A percentile compares a stretch with the other conserved stretches of the same genome.
phyloP scores from a whole-genome alignment of 1,139 yeast species.

The Kluyveromyces sp. region DNA sequence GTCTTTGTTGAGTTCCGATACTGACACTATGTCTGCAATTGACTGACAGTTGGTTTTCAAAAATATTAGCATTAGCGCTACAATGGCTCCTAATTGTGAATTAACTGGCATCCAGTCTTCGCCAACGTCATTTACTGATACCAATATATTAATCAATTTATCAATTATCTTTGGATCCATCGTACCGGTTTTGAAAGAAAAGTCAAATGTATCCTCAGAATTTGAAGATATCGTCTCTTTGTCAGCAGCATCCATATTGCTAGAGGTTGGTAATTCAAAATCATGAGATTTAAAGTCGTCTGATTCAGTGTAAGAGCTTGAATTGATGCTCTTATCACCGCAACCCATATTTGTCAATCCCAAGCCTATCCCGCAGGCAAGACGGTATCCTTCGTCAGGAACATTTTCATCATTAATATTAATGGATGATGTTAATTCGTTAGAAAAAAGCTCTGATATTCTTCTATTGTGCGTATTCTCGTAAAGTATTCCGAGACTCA shows the following conservation, averaged over 20 bases:
- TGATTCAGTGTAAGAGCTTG: neutral
- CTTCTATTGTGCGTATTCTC: conserved; percentile 73
- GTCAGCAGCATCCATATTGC: neutral
- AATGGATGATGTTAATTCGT: conserved; percentile 55
- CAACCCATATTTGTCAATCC: conserved; percentile 84
- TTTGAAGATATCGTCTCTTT: conserved; percentile 2
- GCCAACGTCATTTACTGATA: conserved; percentile 61
- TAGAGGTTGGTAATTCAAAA: neutral
- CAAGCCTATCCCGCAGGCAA: conserved; percentile 82
- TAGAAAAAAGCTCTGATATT: conserved; percentile 73
- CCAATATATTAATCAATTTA: conserved; percentile 51
- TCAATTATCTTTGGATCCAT: conserved; percentile 65
- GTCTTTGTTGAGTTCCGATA: conserved; percentile 27
- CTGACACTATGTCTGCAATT: conserved; percentile 39
- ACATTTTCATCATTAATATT: conserved; percentile 48
- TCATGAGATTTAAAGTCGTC: conserved; percentile 1
- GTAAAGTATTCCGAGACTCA: conserved; percentile 84
- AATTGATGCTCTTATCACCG: conserved; percentile 33
- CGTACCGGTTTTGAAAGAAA: conserved; percentile 7
- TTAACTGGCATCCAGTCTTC: conserved; percentile 59
- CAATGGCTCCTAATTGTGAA: conserved; percentile 72
- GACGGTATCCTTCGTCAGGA: conserved; percentile 67
- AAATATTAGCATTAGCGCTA: conserved; percentile 70
- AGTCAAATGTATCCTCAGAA: neutral
- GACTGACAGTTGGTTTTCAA: conserved; percentile 55